These are phyloP conservation scores for Botrytis paeoniae DNA, from an alignment of 2,329 filamentous ascomycete genomes.

Conservation along the genomic window DNA sequence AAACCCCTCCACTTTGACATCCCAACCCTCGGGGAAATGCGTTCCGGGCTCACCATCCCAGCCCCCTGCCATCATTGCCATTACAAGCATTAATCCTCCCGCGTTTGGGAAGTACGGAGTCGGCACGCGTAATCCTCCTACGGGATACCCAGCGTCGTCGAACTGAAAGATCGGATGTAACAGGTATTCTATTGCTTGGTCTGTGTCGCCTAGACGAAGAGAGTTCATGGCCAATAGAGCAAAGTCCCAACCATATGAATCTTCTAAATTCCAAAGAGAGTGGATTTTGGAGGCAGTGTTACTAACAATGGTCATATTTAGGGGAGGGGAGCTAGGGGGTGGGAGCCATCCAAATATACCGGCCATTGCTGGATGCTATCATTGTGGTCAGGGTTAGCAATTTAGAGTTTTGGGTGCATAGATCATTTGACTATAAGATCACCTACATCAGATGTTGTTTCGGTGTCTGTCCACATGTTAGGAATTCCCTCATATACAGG, in stretches of 20 bases:
- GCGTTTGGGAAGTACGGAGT: constrained; percentile 57
- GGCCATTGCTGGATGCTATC: constrained; percentile 46
- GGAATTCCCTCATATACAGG: constrained; percentile 53
- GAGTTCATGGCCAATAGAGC: constrained; percentile 48
- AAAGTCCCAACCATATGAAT: constrained; percentile 48
- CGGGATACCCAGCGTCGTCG: constrained; percentile 55
- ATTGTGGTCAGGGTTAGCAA: constrained; percentile 28
- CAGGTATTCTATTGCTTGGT: constrained; percentile 43
- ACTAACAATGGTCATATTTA: constrained; percentile 40
- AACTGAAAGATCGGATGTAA: constrained; percentile 51
- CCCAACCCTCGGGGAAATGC: constrained; percentile 50
- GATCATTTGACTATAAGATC: background rate
- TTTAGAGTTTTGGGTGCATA: background rate
- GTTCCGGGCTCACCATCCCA: constrained; percentile 50
- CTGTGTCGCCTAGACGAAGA: constrained; percentile 42
- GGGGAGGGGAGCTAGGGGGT: constrained; percentile 36
- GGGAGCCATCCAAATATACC: constrained; percentile 47
- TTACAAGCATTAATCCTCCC: constrained; percentile 48
- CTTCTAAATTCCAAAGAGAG: constrained; percentile 43
- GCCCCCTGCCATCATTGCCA: constrained; percentile 56
- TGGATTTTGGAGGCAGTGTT: constrained; percentile 43
- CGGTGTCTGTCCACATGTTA: constrained; percentile 41
- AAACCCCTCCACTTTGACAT: constrained; percentile 50
- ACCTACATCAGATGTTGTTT: constrained; percentile 11
- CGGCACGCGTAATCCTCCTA: constrained; percentile 51